A percentile compares a stretch with the other conserved stretches of the same genome.
phyloP scores from a whole-genome alignment of 2,329 filamentous ascomycete species.

The Huntiella abstrusa region DNA sequence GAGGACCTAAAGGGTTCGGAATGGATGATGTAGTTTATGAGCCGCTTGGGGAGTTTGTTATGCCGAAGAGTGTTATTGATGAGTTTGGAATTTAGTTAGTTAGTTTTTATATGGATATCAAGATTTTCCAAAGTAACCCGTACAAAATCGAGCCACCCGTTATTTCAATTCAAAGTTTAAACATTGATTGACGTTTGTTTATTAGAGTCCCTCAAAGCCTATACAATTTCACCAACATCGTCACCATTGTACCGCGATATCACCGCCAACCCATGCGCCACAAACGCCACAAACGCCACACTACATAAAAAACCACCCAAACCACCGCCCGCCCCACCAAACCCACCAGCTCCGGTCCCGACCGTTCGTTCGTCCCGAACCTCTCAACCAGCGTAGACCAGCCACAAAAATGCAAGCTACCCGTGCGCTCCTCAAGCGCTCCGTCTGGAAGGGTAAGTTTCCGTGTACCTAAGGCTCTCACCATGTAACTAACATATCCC shows the following conservation, averaged over 20 bases:
- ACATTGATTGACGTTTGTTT: no score
- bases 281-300: background rate
- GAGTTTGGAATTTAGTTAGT: conserved; percentile 19
- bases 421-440: conserved; percentile 49
- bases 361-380: no score
- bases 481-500: background rate
- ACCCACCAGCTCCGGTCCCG: conserved; percentile 2
- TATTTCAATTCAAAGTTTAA: background rate
- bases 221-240: background rate
- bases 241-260: background rate
- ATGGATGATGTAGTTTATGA: conserved; percentile 28
- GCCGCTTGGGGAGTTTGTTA: conserved; percentile 28
- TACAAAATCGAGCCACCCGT: background rate
- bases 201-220: no score
- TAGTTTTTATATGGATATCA: background rate
- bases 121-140: background rate
- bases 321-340: background rate
- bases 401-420: conserved; percentile 45
- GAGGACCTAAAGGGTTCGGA: conserved; percentile 30
- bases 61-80: conserved; percentile 33
- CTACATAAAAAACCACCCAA: no score
- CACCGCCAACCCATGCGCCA: background rate
- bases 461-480: background rate
- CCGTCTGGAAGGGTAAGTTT: conserved; percentile 66
- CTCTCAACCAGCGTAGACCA: background rate